These are phyloP conservation scores for Quercus berberidifolia DNA, from an alignment of 306 rosid genomes.

Conservation along the genomic window DNA sequence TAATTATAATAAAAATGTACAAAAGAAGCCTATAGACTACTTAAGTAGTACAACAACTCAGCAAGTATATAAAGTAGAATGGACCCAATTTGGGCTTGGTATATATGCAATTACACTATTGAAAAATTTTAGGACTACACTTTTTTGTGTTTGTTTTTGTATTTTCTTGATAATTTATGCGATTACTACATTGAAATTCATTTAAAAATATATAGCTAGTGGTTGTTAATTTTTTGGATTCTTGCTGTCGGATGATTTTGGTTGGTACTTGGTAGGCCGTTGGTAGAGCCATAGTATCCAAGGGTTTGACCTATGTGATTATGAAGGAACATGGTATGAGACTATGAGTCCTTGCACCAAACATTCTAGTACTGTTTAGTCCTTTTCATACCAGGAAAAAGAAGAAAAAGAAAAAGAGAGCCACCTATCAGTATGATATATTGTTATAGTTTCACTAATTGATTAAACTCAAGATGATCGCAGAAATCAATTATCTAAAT, in stretches of 20 bases:
- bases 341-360: neutral
- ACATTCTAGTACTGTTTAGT: neutral
- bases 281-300: conserved; percentile 83
- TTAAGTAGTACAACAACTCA: too few species aligned
- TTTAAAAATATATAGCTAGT: neutral
- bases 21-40: too few species aligned
- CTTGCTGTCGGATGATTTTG: conserved; percentile 30
- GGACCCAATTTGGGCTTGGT: conserved; percentile 16
- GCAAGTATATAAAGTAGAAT: neutral
- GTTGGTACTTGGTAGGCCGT: conserved; percentile 90
- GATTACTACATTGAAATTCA: conserved; percentile 25
- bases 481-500: too few species aligned
- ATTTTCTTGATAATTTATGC: neutral
- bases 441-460: too few species aligned
- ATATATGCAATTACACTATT: conserved; percentile 29
- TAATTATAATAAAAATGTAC: too few species aligned
- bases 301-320: conserved; percentile 78
- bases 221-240: neutral
- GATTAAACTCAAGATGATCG: too few species aligned
- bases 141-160: too few species aligned
- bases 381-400: neutral
- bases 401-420: neutral
- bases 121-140: too few species aligned
- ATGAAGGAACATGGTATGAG: conserved; percentile 59
- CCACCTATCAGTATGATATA: neutral